phyloP scores from a whole-genome alignment of 139 green algal genomes.

The Chlamydomonas asymmetrica region DNA sequence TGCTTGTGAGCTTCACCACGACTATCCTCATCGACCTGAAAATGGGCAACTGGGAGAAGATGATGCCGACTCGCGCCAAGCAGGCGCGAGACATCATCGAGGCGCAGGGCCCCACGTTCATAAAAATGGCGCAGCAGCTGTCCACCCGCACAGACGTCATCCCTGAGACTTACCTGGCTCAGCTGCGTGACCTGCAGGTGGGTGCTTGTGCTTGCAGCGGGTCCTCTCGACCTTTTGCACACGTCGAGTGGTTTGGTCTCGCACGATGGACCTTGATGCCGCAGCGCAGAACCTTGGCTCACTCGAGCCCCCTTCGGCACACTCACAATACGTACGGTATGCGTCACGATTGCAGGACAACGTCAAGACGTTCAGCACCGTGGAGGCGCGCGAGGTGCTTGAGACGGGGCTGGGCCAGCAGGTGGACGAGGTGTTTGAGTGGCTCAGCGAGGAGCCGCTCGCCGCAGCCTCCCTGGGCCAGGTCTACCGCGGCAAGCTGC shows the following conservation, averaged over 20 bases:
- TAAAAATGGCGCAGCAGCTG: conserved; percentile 64
- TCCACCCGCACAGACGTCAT: conserved; percentile 61
- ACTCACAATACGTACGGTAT: no score
- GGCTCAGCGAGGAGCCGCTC: conserved; percentile 60
- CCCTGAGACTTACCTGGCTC: conserved; percentile 47
- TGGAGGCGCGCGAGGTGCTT: conserved; percentile 48
- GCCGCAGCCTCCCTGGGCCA: conserved; percentile 69
- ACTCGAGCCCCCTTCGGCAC: no score
- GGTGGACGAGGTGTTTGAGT: conserved; percentile 57
- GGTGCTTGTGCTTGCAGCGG: no score
- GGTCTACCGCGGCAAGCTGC: conserved; percentile 73
- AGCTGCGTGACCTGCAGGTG: conserved; percentile 47
- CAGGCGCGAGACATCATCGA: conserved; percentile 43
- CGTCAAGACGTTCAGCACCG: conserved; percentile 56
- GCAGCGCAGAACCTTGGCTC: no score
- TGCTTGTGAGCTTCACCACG: conserved; percentile 34
- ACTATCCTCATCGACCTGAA: conserved; percentile 45
- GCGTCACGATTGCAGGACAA: conserved; percentile 52
- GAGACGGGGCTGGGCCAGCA: conserved; percentile 38
- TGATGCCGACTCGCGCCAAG: conserved; percentile 32
- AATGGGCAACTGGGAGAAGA: conserved; percentile 34
- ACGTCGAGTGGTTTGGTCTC: neutral
- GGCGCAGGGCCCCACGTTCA: conserved; percentile 44
- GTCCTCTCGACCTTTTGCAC: neutral
- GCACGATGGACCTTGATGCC: neutral